phyloP scores from a whole-genome alignment of 1,139 yeast genomes.

The Suhomyces atakaporum region DNA sequence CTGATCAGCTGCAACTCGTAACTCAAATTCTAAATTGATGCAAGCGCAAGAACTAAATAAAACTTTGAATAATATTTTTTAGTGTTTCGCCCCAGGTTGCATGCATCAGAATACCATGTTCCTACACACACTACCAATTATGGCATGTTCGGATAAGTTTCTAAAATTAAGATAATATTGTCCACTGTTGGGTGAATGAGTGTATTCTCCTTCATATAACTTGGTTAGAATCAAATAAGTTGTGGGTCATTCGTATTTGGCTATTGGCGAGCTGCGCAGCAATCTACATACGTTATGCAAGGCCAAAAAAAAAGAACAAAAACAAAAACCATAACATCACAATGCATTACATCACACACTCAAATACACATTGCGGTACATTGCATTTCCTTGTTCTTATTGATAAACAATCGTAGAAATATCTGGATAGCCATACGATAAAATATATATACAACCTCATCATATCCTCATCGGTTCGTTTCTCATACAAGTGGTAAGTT shows the following conservation, averaged over 20 bases:
- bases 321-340: too few relatives aligned
- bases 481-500: too few relatives aligned
- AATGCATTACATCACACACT: slow-evolving; percentile 4
- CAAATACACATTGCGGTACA: slow-evolving; percentile 6
- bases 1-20: slow-evolving; percentile 10
- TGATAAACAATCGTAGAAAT: too few relatives aligned
- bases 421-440: too few relatives aligned
- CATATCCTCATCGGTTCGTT: too few relatives aligned
- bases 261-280: slow-evolving; percentile 9
- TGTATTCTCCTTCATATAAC: too few relatives aligned
- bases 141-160: too few relatives aligned
- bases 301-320: slow-evolving; percentile 1
- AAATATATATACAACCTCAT: too few relatives aligned
- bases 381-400: slow-evolving; percentile 1
- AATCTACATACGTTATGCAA: slow-evolving; percentile 6
- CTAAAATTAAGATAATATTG: not conserved
- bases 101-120: slow-evolving; percentile 4
- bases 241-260: slow-evolving; percentile 1
- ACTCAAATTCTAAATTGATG: slow-evolving; percentile 9
- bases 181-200: too few relatives aligned
- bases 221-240: not conserved
- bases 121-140: too few relatives aligned
- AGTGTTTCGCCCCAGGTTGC: not conserved
- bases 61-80: slow-evolving; percentile 6
- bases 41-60: slow-evolving; percentile 7